These are phyloP conservation scores for Exophiala sp. DNA, from an alignment of 2,329 filamentous ascomycete species.

Conservation along the genomic window DNA sequence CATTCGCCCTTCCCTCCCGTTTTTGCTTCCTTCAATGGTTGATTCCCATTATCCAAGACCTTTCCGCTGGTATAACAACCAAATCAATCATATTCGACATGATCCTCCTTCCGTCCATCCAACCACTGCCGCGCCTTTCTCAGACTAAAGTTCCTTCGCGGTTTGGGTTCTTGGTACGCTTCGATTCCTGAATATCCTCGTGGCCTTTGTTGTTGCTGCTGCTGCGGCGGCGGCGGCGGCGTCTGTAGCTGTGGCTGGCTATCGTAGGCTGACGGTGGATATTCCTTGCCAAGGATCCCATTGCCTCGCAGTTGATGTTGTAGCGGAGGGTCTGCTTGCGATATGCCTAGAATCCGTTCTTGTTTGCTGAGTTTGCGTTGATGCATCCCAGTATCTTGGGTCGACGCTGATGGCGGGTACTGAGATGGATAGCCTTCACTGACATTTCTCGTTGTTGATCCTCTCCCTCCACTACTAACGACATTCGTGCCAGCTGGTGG, in stretches of 20 bases:
- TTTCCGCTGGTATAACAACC: neutral
- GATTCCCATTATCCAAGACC: neutral
- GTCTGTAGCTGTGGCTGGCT: neutral
- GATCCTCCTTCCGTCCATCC: conserved; percentile 19
- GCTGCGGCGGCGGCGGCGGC: neutral
- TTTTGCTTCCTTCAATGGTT: too few species aligned
- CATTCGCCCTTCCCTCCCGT: too few species aligned
- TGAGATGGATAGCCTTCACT: conserved; percentile 2
- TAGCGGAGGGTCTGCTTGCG: conserved; percentile 8
- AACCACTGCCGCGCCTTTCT: conserved; percentile 22
- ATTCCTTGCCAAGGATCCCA: conserved; percentile 23
- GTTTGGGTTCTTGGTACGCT: conserved; percentile 31
- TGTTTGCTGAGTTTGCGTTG: conserved; percentile 25
- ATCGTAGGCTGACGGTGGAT: neutral
- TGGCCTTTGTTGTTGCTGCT: conserved; percentile 5
- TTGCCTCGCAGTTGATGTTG: conserved; percentile 20
- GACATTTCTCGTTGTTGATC: neutral
- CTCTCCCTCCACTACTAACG: neutral
- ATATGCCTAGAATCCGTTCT: conserved; percentile 23
- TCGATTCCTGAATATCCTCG: conserved; percentile 32
- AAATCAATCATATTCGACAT: neutral
- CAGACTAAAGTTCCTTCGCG: conserved; percentile 27
- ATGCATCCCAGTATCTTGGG: neutral
- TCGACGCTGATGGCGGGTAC: neutral
- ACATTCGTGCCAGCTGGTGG: too few species aligned